phyloP scores from a whole-genome alignment of 2,329 filamentous ascomycete genomes.

The Cladosporium sp. region DNA sequence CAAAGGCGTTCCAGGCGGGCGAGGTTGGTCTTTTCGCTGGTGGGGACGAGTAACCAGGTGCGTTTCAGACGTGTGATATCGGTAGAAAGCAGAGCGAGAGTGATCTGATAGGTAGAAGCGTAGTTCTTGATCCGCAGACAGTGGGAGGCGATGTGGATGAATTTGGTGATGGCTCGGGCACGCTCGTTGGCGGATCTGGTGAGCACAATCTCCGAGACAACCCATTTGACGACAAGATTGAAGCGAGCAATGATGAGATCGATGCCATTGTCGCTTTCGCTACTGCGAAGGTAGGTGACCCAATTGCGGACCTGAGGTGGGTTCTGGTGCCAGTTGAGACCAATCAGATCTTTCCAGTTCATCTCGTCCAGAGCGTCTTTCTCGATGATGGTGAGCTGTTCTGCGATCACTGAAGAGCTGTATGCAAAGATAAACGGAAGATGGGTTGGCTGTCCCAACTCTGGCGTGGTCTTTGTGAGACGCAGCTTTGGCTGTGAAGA shows the following conservation, averaged over 20 bases:
- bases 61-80: slow-evolving; percentile 66
- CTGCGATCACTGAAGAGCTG: slow-evolving; percentile 73
- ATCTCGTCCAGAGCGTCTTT: slow-evolving; percentile 84
- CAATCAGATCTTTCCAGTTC: slow-evolving; percentile 83
- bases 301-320: slow-evolving; percentile 53
- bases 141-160: slow-evolving; percentile 76
- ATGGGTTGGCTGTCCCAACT: slow-evolving; percentile 48
- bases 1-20: slow-evolving; percentile 70
- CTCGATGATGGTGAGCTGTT: slow-evolving; percentile 82
- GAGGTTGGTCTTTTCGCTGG: slow-evolving; percentile 65
- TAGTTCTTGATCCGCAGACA: slow-evolving; percentile 77
- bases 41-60: slow-evolving; percentile 72
- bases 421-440: slow-evolving; percentile 80
- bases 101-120: slow-evolving; percentile 78
- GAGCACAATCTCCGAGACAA: slow-evolving; percentile 74
- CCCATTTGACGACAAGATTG: slow-evolving; percentile 88
- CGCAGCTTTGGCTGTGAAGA: slow-evolving; percentile 4
- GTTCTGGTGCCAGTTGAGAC: slow-evolving; percentile 76
- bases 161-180: slow-evolving; percentile 75
- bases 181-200: slow-evolving; percentile 71
- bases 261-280: slow-evolving; percentile 58
- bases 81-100: slow-evolving; percentile 72
- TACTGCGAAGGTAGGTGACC: slow-evolving; percentile 74
- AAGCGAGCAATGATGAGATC: slow-evolving; percentile 84
- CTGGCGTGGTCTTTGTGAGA: background rate